Base-by-base conservation (phyloP, 2,329 filamentous ascomycete genomes). In the Xylaria sp. region DNA sequence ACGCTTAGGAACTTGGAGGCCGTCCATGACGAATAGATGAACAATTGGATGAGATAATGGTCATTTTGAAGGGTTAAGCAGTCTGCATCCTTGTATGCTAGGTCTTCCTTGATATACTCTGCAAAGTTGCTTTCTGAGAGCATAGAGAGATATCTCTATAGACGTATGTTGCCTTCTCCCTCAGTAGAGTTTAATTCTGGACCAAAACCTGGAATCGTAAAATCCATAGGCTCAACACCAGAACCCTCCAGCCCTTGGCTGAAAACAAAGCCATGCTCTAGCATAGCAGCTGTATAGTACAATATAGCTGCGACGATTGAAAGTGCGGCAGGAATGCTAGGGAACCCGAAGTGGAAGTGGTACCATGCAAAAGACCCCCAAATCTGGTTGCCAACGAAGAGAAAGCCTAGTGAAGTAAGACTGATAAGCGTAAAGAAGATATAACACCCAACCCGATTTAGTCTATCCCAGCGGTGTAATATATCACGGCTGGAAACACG, bases 181-280 rank as follows among this genome's bases (percentile, higher is more conserved):
- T 56, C 52, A 11, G 46, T 56, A 11, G 38, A 28, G 19, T 56
- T 35, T 9, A 56, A 38, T n/a, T 46, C 52, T 12, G 52, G 52
- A 25, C 52, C 52, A 8, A 43, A 31, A 8, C 52, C 52, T 4
- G 52, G 14, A 17, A 56, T 33, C 11, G 42, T 56, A 23, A 56
- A 56, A 45, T 56, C 40, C 19, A 56, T 7, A 28, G 37, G 52
- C n/a, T 56, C 52, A 56, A 56, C 23, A 12, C 52, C 52, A 23
- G 52, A 56, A 46, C 52, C 52, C 15, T 38, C 52, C 21, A 56
- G n/a, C 17, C 5, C 25, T 46, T 19, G 52, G 21, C 42, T 56
- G 7, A 35, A 31, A 21, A 56, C 23, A 17, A 45, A 56, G 6
- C 38, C 15, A 25, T 46, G 42, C 25, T 28, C 38, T 38, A 35